These are phyloP conservation scores for Sarcomyxa edulis DNA, from an alignment of 768 basidiomycete species.

Conservation along the genomic window DNA sequence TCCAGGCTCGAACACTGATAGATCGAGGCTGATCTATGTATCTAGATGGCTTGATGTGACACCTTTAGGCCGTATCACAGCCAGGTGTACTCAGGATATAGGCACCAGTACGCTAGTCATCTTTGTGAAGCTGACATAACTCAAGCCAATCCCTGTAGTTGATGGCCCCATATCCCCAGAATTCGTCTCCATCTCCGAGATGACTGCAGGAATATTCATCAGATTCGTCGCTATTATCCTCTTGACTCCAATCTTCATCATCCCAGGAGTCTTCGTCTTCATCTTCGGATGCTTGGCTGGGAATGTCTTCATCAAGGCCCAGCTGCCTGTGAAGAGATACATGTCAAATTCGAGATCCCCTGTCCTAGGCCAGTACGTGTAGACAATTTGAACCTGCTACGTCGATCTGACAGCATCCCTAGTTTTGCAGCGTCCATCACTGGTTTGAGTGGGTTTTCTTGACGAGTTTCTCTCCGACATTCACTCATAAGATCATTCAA, in stretches of 20 bases:
- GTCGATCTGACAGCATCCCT: not conserved
- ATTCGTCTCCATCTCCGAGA: constrained; percentile 7
- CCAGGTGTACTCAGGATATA: constrained; percentile 42
- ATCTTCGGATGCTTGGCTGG: constrained; percentile 26
- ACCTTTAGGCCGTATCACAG: constrained; percentile 31
- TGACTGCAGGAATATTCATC: constrained; percentile 17
- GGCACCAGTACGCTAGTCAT: constrained; percentile 17
- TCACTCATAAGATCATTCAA: not conserved
- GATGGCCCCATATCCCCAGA: constrained; percentile 21
- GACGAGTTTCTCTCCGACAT: not conserved
- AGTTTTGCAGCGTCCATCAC: constrained; percentile 40
- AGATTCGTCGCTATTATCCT: constrained; percentile 24
- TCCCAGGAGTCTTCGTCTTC: constrained; percentile 23
- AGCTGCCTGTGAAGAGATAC: constrained; percentile 19
- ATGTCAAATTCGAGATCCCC: constrained; percentile 21
- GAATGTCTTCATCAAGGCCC: constrained; percentile 20
- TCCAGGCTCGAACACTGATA: not conserved
- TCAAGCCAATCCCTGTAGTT: constrained; percentile 25
- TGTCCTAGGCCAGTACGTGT: constrained; percentile 26
- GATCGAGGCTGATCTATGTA: not conserved
- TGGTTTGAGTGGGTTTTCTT: constrained; percentile 30
- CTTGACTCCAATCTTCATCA: constrained; percentile 22
- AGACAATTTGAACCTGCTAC: constrained; percentile 22
- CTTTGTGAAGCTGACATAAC: constrained; percentile 26
- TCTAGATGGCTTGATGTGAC: constrained; percentile 22